phyloP scores from a whole-genome alignment of 2,329 filamentous ascomycete genomes.

The Akanthomyces lecanii region DNA sequence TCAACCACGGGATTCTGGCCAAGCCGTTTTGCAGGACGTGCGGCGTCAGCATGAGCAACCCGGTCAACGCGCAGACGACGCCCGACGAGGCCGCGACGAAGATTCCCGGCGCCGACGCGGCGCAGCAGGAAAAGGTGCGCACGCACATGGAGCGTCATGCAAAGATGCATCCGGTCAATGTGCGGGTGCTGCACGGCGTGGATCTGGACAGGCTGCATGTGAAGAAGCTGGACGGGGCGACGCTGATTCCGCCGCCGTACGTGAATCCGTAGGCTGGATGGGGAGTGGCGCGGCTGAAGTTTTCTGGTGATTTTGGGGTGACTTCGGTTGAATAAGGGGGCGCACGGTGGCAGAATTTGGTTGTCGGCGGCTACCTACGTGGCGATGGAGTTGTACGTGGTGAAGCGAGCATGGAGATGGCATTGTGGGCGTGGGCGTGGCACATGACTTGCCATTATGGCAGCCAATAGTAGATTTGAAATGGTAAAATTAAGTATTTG shows the following conservation, averaged over 20 bases:
- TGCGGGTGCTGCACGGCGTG: constrained; percentile 36
- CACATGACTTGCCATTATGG: too few relatives aligned
- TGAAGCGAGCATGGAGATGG: too few relatives aligned
- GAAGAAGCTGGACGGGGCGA: constrained; percentile 26
- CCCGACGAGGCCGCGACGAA: background rate
- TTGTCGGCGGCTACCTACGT: background rate
- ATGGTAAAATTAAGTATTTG: too few relatives aligned
- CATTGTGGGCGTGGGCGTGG: too few relatives aligned
- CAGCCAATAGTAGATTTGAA: too few relatives aligned
- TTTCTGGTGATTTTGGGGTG: too few relatives aligned
- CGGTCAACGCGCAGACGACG: constrained; percentile 25
- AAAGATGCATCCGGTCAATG: constrained; percentile 33
- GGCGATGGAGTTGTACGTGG: background rate
- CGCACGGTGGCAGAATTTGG: background rate
- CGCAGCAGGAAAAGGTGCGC: constrained; percentile 27
- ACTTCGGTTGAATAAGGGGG: background rate
- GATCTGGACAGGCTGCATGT: constrained; percentile 29
- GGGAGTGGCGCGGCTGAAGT: too few relatives aligned
- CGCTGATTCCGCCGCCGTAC: constrained; percentile 30
- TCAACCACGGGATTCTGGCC: constrained; percentile 27
- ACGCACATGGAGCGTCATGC: constrained; percentile 16
- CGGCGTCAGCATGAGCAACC: constrained; percentile 40
- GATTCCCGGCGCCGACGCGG: constrained; percentile 31
- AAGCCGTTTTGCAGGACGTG: constrained; percentile 49
- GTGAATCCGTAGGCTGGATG: constrained; percentile 34